Evolutionary conservation across 2,329 filamentous ascomycete genomes (phyloP), one percentile per base, ranked within the genome.

Genomic region (Talaromyces sp.): DNA sequence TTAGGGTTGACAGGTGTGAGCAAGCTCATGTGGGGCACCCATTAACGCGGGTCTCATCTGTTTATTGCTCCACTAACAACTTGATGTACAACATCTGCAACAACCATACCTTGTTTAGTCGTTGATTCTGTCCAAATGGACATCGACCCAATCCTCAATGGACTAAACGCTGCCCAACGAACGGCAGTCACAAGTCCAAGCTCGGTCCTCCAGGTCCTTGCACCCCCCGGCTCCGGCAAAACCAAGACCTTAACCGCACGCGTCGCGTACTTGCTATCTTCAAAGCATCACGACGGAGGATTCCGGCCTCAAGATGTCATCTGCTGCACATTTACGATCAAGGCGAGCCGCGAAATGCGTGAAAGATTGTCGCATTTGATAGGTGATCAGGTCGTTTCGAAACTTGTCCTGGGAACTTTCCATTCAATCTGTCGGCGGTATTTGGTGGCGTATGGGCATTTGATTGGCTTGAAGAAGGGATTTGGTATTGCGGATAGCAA

Each of bases 301-400:
- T 84, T 90, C 65, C 82, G 84, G 58, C 93, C 93, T 67, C 85
- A 89, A 76, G 91, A 97, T 75, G 86, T 97, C 66, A 86, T 99
- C 60, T 93, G 97, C 60, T 94, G 93, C 61, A 97, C 93, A 0
- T 99, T 99, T 70, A 99, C 94, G 1, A 91, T 96, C 71, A 97
- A 97, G 73, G 92, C 94, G 1, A 90, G 92, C 17, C 84, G 82
- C 17, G 93, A 97, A 77, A 99, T 99, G 93, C 91, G 91, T 67
- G 86, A 91, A 68, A 84, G 93, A 7, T 89, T 97, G 58, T 85
- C 86, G 0, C 87, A 82, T 59, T 81, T 89, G n/a, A 80, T 97
- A n/a, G 91, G 91, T 1, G 82, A 88, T 60, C 86, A 86, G 5
- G 77, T 86, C 15, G 89, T 91, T 69, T 86, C 82, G 56, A 89